Base-by-base conservation (phyloP, 23 red algal genomes). In the Gracilaria domingensis region DNA sequence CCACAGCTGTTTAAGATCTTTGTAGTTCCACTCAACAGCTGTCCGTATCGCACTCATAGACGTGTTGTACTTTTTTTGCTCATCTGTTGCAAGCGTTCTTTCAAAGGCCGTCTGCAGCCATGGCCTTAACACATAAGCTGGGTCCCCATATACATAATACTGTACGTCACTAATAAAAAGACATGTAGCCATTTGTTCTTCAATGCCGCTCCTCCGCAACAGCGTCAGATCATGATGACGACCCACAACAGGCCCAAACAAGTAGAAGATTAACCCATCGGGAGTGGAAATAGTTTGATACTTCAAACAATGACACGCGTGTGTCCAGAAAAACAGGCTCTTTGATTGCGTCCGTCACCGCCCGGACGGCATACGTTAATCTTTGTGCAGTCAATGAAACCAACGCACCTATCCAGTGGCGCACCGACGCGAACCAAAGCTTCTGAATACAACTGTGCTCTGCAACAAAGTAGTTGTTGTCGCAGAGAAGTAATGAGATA, bases 281-380 rank as follows among this genome's bases (percentile, higher is more conserved):
- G 88, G 88, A n/a, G 87, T 91, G 16, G 53, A 66, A 28, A 91
- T 44, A 18, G 73, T 81, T 50, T 81, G 75, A 70, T 79, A 91
- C 38, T 66, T 81, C 18, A 91, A 42, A 36, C 48, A 79, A 18
- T 60, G 18, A 0, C 20, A 23, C 88, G 61, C n/a, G 79, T 72
- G 39, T 91, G 88, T 34, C 88, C 74, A 54, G 75, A 66, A 40
- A 66, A 91, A 48, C 28, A 65, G 20, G 49, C 20, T 42, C 76
- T 60, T 56, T 91, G 75, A 33, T 69, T 54, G n/a, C 30, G 32
- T 0, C 12, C 45, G 38, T 73, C 32, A 44, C 75, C 76, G 4
- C 76, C 88, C 9, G 88, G 55, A 23, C 88, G 57, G 29, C 56
- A 39, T 8, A 91, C 40, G 18, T 54, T 66, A 23, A 82, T 54